Conservation (phyloP, 257 asterid species). For the Pogostemon cablin region DNA sequence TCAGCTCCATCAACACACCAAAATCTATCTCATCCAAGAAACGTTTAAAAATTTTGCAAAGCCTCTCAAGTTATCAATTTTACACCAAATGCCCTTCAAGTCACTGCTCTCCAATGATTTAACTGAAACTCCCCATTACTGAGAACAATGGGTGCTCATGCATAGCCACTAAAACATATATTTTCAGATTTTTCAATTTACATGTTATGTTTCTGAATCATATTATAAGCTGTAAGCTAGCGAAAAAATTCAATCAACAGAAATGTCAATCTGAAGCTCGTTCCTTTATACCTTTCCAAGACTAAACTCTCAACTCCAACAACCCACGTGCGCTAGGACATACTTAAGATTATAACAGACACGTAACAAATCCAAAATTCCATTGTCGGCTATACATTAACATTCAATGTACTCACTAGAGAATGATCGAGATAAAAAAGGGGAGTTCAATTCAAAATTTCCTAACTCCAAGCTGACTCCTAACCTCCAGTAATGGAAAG, state of each 20-base stretch:
- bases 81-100: constrained; percentile 19
- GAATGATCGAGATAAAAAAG: constrained; percentile 8
- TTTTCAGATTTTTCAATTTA: constrained; percentile 1
- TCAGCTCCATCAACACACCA: constrained; percentile 25
- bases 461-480: constrained; percentile 12
- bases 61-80: constrained; percentile 6
- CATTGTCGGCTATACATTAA: constrained; percentile 1
- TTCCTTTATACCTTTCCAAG: neutral
- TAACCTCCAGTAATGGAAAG: constrained; percentile 21
- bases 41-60: constrained; percentile 11
- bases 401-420: neutral
- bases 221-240: neutral
- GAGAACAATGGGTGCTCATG: neutral
- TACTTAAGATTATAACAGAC: neutral
- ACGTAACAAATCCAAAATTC: constrained; percentile 10
- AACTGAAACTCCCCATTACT: constrained; percentile 15
- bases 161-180: constrained; percentile 20
- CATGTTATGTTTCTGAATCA: constrained; percentile 2
- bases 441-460: neutral
- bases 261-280: constrained; percentile 22
- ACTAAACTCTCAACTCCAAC: constrained; percentile 18
- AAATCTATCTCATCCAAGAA: constrained; percentile 27
- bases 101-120: constrained; percentile 17
- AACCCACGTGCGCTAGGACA: constrained; percentile 4
- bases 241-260: constrained; percentile 2